Evolutionary conservation across 163 green algal species (phyloP).

Genomic region (Coccomyxa subellipsoidea): DNA sequence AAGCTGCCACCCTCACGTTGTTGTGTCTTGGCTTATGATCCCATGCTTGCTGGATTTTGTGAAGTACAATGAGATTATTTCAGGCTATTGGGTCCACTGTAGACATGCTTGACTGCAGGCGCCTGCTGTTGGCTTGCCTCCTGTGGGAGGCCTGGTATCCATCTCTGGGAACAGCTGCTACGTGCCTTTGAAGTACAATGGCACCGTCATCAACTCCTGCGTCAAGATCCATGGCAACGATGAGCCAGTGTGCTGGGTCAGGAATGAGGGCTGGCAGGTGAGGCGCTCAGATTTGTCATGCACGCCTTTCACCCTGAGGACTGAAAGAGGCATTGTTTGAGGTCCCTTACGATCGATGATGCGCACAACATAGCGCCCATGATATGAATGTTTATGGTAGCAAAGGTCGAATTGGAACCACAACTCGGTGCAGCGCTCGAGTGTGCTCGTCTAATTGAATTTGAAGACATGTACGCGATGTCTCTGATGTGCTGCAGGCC

Average conservation of each 20-base stretch:
- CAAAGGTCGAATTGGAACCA: background rate
- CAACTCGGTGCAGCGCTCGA: background rate
- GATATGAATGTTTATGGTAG: too few relatives aligned
- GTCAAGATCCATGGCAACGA: background rate
- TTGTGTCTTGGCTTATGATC: background rate
- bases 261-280: background rate
- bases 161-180: background rate
- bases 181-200: background rate
- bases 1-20: background rate
- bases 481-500: background rate
- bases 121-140: background rate
- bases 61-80: too few relatives aligned
- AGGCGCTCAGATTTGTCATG: background rate
- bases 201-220: background rate
- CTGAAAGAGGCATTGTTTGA: background rate
- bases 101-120: background rate
- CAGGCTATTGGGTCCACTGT: too few relatives aligned
- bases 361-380: background rate
- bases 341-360: background rate
- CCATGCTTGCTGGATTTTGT: background rate
- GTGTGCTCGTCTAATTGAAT: background rate
- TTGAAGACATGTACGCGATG: background rate
- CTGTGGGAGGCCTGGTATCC: background rate
- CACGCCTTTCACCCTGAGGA: background rate
- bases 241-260: background rate